A percentile compares a stretch with the other conserved stretches of the same genome.
phyloP scores from a whole-genome alignment of 129 eudicot species.

The Pulicaria dysenterica region DNA sequence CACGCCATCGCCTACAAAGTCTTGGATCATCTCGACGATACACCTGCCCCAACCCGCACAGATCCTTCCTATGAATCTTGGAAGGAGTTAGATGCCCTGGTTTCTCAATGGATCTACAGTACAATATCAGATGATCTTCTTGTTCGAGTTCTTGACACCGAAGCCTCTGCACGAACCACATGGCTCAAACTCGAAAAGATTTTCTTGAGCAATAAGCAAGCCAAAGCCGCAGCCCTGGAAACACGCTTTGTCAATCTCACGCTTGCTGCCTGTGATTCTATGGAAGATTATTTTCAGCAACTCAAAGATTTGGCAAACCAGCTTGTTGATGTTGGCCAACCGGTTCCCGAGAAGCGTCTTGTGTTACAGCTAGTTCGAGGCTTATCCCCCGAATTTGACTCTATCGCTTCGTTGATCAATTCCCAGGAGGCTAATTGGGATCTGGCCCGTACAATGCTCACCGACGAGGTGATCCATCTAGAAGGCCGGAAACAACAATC shows the following conservation, averaged over 20 bases:
- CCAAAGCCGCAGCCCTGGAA: too few species aligned
- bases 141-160: too few species aligned
- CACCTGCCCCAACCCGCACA: not conserved
- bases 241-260: too few species aligned
- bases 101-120: constrained; percentile 5
- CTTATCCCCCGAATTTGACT: not conserved
- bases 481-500: not conserved
- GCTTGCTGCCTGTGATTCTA: not conserved
- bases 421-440: not conserved
- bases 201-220: too few species aligned
- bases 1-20: not conserved
- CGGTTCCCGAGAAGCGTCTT: not conserved
- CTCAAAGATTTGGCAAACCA: too few species aligned
- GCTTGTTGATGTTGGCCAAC: not conserved
- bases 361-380: not conserved
- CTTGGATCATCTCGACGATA: not conserved
- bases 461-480: not conserved
- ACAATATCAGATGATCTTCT: not conserved
- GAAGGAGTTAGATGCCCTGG: not conserved
- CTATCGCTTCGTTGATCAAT: not conserved
- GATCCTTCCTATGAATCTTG: not conserved
- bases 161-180: too few species aligned
- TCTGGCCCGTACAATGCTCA: not conserved
- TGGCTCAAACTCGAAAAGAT: too few species aligned
- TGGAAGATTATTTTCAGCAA: not conserved